Conservation (phyloP, 805 yeast genomes). For the Hanseniaspora pseudoguilliermondii region DNA sequence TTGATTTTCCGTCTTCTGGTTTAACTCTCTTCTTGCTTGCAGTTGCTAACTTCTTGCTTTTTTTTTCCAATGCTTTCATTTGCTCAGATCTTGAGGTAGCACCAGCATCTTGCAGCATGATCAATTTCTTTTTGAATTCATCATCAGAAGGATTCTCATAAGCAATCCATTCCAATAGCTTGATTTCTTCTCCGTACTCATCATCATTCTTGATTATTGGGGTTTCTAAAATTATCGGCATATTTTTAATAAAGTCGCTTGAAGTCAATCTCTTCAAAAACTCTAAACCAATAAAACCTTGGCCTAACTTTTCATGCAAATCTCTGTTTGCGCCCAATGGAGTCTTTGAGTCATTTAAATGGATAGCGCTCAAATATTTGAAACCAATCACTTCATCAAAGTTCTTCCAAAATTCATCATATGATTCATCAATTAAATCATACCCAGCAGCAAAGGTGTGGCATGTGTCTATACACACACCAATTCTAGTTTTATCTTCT, state of each 20-base stretch:
- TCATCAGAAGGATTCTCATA: conserved; percentile 27
- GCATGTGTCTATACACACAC: conserved; percentile 93
- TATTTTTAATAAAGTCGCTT: conserved; percentile 41
- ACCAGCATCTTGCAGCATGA: conserved; percentile 46
- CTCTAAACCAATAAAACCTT: conserved; percentile 81
- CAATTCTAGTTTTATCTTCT: conserved; percentile 74
- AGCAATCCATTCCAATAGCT: conserved; percentile 65
- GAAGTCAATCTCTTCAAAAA: conserved; percentile 69
- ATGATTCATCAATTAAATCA: conserved; percentile 56
- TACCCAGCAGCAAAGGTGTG: conserved; percentile 95
- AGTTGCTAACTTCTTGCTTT: conserved; percentile 27
- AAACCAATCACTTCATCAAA: conserved; percentile 68
- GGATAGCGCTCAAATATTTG: conserved; percentile 65
- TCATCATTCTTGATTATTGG: conserved; percentile 56
- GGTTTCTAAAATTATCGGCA: conserved; percentile 81
- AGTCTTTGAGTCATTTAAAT: conserved; percentile 88
- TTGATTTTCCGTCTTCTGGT: background rate
- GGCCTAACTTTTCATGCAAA: conserved; percentile 78
- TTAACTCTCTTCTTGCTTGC: conserved; percentile 16
- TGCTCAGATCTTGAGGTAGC: conserved; percentile 59
- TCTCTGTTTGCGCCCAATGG: conserved; percentile 85
- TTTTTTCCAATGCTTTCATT: conserved; percentile 48
- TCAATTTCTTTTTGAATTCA: conserved; percentile 39
- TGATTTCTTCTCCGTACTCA: conserved; percentile 69
- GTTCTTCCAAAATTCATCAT: conserved; percentile 56